Conservation (phyloP, 106 monocot genomes). For the Chionographis japonica region DNA sequence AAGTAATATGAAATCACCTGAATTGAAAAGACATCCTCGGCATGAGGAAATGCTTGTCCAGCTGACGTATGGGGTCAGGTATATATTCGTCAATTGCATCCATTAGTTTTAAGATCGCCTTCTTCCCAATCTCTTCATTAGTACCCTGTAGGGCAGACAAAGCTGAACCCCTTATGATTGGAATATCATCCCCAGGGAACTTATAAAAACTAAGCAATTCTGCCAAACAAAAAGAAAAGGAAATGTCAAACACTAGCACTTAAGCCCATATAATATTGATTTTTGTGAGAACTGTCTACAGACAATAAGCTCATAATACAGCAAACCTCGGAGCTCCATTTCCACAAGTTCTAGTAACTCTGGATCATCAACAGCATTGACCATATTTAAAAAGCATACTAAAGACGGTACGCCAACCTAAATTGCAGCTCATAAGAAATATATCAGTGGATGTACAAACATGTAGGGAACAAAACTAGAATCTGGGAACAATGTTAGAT, state of each 20-base stretch:
- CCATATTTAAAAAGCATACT: constrained; percentile 95
- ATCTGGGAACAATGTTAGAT: neutral
- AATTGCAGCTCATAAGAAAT: constrained; percentile 2
- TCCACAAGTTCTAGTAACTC: constrained; percentile 95
- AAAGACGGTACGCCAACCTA: constrained; percentile 98
- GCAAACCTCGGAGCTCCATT: constrained; percentile 92
- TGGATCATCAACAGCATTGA: constrained; percentile 97
- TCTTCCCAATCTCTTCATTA: constrained; percentile 86
- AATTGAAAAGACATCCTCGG: constrained; percentile 99
- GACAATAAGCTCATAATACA: neutral
- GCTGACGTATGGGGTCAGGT: constrained; percentile 82
- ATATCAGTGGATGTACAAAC: neutral
- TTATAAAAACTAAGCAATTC: constrained; percentile 95
- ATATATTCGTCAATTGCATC: constrained; percentile 95
- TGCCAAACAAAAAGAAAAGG: constrained; percentile 18
- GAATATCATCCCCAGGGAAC: constrained; percentile 97
- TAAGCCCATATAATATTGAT: too few species aligned
- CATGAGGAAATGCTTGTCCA: constrained; percentile 95
- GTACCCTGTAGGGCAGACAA: constrained; percentile 88
- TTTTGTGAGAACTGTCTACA: neutral
- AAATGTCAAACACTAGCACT: neutral
- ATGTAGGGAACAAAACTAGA: neutral
- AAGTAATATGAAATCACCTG: constrained; percentile 47
- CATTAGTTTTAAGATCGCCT: constrained; percentile 88
- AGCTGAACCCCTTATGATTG: constrained; percentile 91